Conservation (phyloP, 2,329 filamentous ascomycete species). For the Talaromyces sp. region DNA sequence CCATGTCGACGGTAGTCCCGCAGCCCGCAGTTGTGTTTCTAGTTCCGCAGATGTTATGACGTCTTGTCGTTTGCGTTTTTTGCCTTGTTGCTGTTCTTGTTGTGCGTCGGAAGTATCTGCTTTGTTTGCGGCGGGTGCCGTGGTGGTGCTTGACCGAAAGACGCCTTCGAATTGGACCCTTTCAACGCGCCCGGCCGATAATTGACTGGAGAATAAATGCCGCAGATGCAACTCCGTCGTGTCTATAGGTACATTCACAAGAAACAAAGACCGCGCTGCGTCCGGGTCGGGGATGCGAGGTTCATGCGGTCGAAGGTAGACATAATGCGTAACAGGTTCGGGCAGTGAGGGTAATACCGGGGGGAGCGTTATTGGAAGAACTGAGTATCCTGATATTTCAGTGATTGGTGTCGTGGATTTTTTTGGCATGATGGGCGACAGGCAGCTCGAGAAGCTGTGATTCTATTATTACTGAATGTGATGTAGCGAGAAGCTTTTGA, state of each 20-base stretch:
- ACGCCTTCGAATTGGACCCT: slow-evolving; percentile 66
- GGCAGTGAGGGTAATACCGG: slow-evolving; percentile 59
- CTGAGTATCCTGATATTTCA: slow-evolving; percentile 60
- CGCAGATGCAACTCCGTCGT: slow-evolving; percentile 75
- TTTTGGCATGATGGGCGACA: slow-evolving; percentile 35
- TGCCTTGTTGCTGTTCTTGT: slow-evolving; percentile 26
- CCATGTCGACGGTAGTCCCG: slow-evolving; percentile 69
- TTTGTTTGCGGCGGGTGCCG: background rate
- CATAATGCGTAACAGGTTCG: slow-evolving; percentile 66
- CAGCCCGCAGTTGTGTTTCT: slow-evolving; percentile 56
- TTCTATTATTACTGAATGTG: background rate
- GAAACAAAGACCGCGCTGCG: slow-evolving; percentile 76
- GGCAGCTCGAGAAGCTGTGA: background rate
- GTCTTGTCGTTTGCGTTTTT: slow-evolving; percentile 60
- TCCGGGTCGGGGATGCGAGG: slow-evolving; percentile 72
- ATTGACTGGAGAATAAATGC: slow-evolving; percentile 67
- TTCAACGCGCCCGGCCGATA: slow-evolving; percentile 77
- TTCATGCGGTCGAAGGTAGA: slow-evolving; percentile 81
- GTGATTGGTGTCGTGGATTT: slow-evolving; percentile 17
- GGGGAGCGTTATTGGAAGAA: slow-evolving; percentile 67
- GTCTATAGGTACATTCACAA: slow-evolving; percentile 86
- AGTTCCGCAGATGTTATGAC: slow-evolving; percentile 46
- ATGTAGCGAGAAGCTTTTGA: background rate
- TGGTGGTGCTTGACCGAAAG: slow-evolving; percentile 32
- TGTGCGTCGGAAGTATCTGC: background rate